Evolutionary conservation across 257 asterid genomes (phyloP), one percentile per base, ranked within the genome.

Genomic region (Solanum arcanum): DNA sequence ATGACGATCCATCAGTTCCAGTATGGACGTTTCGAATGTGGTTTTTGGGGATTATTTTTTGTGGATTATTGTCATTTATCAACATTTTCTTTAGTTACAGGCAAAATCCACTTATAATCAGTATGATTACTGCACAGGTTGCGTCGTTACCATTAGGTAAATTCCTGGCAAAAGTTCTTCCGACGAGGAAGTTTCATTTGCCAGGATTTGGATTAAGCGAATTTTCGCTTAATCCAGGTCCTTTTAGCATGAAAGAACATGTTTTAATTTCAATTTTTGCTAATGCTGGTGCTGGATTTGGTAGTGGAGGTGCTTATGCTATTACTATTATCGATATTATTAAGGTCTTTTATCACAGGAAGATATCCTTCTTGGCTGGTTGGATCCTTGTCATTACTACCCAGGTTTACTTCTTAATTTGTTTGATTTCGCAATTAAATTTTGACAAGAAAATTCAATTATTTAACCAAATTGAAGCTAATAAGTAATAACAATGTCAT

Each of bases 21-120:
- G 94, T 94, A 0, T 94, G 95, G 95, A 94, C 98, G 4, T 93
- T 94, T 25, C 92, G 98, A 15, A 92, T 94, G 95, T 94, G 96
- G 95, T 87, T 90, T 37, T 78, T 93, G 1, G 96, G 96, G 41
- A 1, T 88, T 1, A 2, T 92, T 2, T 94, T 95, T 0, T 94
- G 96, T 80, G 87, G 27, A 33, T 83, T 90, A 5, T 70, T 94
- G 8, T 92, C 96, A 6, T 92, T 90, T 33, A 83, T 92, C 88
- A 93, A 94, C 86, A 92, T 94, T 1, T 94, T 94, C 85, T 94
- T 93, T 89, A 85, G 91, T 46, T 93, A 92, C 89, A 62, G 96
- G n/a, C 81, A 87, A 1, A 91, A 94, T 42, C 93, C 95, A 1
- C 89, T 94, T 20, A 0, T 52, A 12, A 91, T 94, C 77, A 88